Base-by-base conservation (phyloP, 2,329 filamentous ascomycete genomes). In the Aspergillus flavus region DNA sequence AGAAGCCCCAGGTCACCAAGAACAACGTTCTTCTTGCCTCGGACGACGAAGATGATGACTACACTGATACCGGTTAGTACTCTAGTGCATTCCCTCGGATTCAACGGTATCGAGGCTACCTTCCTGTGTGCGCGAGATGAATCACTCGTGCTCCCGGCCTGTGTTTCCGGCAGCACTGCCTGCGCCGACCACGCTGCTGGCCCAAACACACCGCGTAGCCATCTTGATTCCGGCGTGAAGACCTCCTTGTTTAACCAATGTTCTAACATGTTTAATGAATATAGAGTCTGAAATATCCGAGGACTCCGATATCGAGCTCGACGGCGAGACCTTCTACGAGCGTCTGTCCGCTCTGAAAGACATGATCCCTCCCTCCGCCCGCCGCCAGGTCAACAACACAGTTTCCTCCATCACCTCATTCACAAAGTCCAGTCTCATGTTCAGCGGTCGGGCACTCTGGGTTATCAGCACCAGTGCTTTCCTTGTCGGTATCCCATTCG, bases 401-500 rank as follows among this genome's bases (percentile, higher is more conserved):
- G 78, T 82, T 71, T 81, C 79, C 50, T 72, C 78, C 66, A 72
- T 82, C 74, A 79, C 76, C 67, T 78, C 76, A 57, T 80, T 80
- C 64, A 76, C 79, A 64, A 78, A 76, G 69, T 79, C 78, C 72
- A 83, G 77, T 73, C 75, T 81, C 73, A 80, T 75, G 64, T 91
- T 96, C 77, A 87, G 90, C 72, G 94, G 94, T 72, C 95, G 94
- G 83, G 88, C 91, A 61, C 84, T 96, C 71, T 99, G 93, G 93
- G 89, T 97, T 61, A 83, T 99, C 63, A 93, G 90, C 80, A 97
- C 94, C 68, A 94, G 91, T 66, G 93, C 92, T 64, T 86, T 99
- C 75, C 84, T 99, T 76, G 82, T 98, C 68, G 94, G 93, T 72
- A 93, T 98, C 58, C 95, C 95, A 61, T 98, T 93, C 85, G 94